Conservation (phyloP, 2,329 filamentous ascomycete genomes). For the Fusarium xyrophilum region DNA sequence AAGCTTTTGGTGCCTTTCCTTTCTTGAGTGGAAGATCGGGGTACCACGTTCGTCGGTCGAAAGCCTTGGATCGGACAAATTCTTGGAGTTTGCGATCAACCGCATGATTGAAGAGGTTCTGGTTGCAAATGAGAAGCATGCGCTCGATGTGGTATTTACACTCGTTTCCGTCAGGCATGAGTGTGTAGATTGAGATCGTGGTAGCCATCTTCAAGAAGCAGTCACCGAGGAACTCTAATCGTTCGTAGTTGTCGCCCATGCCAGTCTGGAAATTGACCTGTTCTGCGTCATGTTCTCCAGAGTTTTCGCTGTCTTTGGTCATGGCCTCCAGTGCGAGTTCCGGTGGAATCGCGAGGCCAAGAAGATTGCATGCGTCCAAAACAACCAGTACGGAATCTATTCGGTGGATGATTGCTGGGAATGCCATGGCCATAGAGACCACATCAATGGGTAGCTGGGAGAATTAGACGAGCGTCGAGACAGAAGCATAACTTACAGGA, state of each 20-base stretch:
- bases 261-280: slow-evolving; percentile 78
- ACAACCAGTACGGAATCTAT: slow-evolving; percentile 83
- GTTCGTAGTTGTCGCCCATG: slow-evolving; percentile 95
- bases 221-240: slow-evolving; percentile 92
- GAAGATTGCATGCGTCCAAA: slow-evolving; percentile 71
- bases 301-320: slow-evolving; percentile 90
- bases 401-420: slow-evolving; percentile 85
- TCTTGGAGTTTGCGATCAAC: slow-evolving; percentile 69
- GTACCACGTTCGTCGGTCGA: slow-evolving; percentile 88
- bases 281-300: slow-evolving; percentile 71
- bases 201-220: slow-evolving; percentile 96
- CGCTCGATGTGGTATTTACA: slow-evolving; percentile 88
- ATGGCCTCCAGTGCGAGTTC: slow-evolving; percentile 83
- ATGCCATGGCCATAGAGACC: slow-evolving; percentile 75
- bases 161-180: slow-evolving; percentile 79
- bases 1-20: slow-evolving; percentile 66
- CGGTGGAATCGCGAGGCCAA: slow-evolving; percentile 70
- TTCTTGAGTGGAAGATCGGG: slow-evolving; percentile 76
- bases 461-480: neutral
- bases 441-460: slow-evolving; percentile 69
- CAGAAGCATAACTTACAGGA: slow-evolving; percentile 59
- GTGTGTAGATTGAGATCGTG: slow-evolving; percentile 82
- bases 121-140: slow-evolving; percentile 91
- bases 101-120: slow-evolving; percentile 83
- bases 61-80: slow-evolving; percentile 82